phyloP scores from a whole-genome alignment of 2,329 filamentous ascomycete genomes.

The Gremmenia infestans region DNA sequence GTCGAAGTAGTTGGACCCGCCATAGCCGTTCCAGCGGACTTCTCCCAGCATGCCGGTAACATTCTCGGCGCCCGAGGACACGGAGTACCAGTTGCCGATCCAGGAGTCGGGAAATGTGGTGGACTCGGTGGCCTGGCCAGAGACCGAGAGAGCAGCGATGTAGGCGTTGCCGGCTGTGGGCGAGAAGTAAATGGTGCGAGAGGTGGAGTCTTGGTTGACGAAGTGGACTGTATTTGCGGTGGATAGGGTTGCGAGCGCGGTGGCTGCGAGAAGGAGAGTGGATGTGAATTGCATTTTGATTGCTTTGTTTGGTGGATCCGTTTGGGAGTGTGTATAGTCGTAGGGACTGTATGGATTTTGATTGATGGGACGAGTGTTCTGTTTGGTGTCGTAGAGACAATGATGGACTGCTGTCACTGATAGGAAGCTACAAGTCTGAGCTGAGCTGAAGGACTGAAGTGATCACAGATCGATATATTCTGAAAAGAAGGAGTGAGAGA shows the following conservation, averaged over 20 bases:
- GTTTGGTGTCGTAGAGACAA: slow-evolving; percentile 20
- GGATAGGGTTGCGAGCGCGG: slow-evolving; percentile 39
- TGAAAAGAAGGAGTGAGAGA: slow-evolving; percentile 17
- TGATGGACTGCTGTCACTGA: slow-evolving; percentile 11
- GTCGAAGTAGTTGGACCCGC: slow-evolving; percentile 50
- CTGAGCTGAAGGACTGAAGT: slow-evolving; percentile 18
- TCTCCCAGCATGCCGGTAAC: slow-evolving; percentile 48
- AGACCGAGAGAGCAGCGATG: slow-evolving; percentile 20
- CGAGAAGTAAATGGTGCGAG: slow-evolving; percentile 32
- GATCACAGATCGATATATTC: slow-evolving; percentile 25
- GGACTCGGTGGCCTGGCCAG: slow-evolving; percentile 25
- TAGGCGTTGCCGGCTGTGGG: slow-evolving; percentile 14
- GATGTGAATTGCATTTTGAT: slow-evolving; percentile 50
- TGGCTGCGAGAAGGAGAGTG: slow-evolving; percentile 36
- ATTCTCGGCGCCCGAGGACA: slow-evolving; percentile 40
- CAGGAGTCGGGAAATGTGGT: slow-evolving; percentile 37
- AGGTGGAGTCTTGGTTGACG: slow-evolving; percentile 49
- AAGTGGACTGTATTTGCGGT: slow-evolving; percentile 51
- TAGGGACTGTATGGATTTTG: slow-evolving; percentile 9
- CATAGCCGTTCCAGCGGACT: slow-evolving; percentile 46
- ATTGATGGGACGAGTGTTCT: slow-evolving; percentile 4
- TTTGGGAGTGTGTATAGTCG: slow-evolving; percentile 23
- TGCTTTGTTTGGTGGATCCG: slow-evolving; percentile 2
- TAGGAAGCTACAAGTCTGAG: slow-evolving; percentile 16
- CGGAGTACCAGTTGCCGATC: slow-evolving; percentile 42